phyloP scores from a whole-genome alignment of 2,329 filamentous ascomycete species.

The Parascedosporium putredinis region DNA sequence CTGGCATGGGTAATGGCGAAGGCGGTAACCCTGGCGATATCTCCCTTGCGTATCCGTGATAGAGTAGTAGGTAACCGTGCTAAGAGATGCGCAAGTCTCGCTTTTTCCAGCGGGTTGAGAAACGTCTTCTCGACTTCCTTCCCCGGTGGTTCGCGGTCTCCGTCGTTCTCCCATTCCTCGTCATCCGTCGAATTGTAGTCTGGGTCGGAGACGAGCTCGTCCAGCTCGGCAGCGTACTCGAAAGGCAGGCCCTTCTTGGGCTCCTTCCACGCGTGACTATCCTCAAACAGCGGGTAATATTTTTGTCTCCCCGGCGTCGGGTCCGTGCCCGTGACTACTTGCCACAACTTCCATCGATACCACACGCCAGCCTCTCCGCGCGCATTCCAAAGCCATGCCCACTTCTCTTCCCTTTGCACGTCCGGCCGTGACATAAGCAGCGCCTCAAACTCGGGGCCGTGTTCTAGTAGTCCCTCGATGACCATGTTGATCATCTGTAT shows the following conservation, averaged over 20 bases:
- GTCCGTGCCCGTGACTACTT: conserved; percentile 57
- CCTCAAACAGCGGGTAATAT: conserved; percentile 62
- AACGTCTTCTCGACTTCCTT: conserved; percentile 48
- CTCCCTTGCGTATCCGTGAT: conserved; percentile 66
- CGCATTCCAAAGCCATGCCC: conserved; percentile 90
- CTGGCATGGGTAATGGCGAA: conserved; percentile 86
- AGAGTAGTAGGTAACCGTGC: conserved; percentile 68
- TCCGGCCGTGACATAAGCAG: conserved; percentile 78
- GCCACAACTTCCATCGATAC: conserved; percentile 89
- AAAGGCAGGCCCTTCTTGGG: conserved; percentile 66
- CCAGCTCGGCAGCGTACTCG: conserved; percentile 66
- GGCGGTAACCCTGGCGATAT: conserved; percentile 74
- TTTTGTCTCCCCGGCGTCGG: conserved; percentile 19
- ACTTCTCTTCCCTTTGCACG: conserved; percentile 78
- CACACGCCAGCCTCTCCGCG: conserved; percentile 71
- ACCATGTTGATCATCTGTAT: conserved; percentile 81
- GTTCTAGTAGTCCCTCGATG: conserved; percentile 65
- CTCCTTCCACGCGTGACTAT: conserved; percentile 64
- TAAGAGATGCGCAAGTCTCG: conserved; percentile 76
- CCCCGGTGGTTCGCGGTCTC: conserved; percentile 8
- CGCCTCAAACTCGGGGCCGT: conserved; percentile 83
- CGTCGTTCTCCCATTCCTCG: conserved; percentile 57
- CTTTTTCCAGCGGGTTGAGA: conserved; percentile 72
- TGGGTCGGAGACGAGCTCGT: conserved; percentile 71
- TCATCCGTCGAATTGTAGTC: conserved; percentile 85